Evolutionary conservation across 2,329 filamentous ascomycete species (phyloP).

Genomic region (Penicillium sp.): DNA sequence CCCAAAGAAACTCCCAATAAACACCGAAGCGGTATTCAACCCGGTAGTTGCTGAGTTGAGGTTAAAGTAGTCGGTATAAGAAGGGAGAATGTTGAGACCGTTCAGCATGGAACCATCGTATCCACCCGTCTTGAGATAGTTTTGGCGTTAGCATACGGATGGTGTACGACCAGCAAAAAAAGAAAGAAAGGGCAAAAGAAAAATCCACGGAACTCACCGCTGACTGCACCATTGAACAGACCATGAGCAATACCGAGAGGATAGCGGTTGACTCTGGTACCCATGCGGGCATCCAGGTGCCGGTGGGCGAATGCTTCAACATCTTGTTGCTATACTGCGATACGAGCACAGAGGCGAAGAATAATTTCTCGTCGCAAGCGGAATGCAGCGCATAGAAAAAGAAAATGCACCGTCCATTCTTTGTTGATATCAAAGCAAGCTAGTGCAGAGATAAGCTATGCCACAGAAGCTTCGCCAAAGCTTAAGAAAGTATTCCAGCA

Average conservation of each 20-base stretch:
- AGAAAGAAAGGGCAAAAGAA: too few species aligned
- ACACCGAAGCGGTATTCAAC: slow-evolving; percentile 59
- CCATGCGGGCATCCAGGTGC: slow-evolving; percentile 48
- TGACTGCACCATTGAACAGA: slow-evolving; percentile 47
- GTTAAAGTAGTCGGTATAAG: slow-evolving; percentile 54
- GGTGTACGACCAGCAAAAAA: too few species aligned
- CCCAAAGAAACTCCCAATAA: slow-evolving; percentile 72
- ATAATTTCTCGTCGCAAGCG: not conserved
- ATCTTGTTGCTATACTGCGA: slow-evolving; percentile 20
- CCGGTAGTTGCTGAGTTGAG: slow-evolving; percentile 52
- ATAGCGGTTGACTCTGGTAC: slow-evolving; percentile 34
- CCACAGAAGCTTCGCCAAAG: too few species aligned
- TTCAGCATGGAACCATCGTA: slow-evolving; percentile 54
- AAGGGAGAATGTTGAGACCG: slow-evolving; percentile 55
- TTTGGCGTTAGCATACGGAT: not conserved
- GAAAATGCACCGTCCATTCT: not conserved
- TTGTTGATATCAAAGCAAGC: not conserved
- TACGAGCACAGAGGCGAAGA: not conserved
- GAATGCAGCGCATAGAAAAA: not conserved
- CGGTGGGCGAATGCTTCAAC: slow-evolving; percentile 35
- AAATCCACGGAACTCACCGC: slow-evolving; percentile 26
- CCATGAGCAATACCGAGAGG: slow-evolving; percentile 39
- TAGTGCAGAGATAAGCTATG: not conserved
- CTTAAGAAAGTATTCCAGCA: not conserved
- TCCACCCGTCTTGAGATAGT: slow-evolving; percentile 21